phyloP scores from a whole-genome alignment of 305 asterid species.

The Solanum hybrid region DNA sequence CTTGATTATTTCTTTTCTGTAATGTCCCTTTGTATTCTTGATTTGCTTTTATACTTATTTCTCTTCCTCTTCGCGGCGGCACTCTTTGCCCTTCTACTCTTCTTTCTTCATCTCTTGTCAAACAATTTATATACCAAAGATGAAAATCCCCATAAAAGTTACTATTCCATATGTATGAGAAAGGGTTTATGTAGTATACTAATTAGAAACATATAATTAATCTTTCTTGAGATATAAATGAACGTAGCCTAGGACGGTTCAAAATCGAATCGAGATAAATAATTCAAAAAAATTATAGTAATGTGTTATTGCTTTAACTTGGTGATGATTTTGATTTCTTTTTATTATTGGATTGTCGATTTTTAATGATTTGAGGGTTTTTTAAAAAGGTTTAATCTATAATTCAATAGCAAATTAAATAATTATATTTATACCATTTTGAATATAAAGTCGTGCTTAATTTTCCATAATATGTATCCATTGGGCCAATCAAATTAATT shows the following conservation, averaged over 20 bases:
- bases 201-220: neutral
- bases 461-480: neutral
- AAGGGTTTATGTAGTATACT: neutral
- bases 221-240: neutral
- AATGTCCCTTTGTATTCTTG: neutral
- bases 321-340: neutral
- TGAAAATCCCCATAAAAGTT: neutral
- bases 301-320: too few relatives aligned
- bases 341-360: too few relatives aligned
- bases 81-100: neutral
- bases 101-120: neutral
- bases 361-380: too few relatives aligned
- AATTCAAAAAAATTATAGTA: too few relatives aligned
- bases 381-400: too few relatives aligned
- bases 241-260: neutral
- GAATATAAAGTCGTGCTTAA: too few relatives aligned
- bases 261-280: neutral
- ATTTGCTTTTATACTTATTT: neutral
- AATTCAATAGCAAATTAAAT: neutral
- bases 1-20: neutral
- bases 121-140: neutral
- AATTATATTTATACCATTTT: too few relatives aligned
- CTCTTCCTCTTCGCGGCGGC: neutral
- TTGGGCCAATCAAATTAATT: neutral
- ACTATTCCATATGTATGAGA: neutral